Base-by-base conservation (phyloP, 208 protist species). In the Trypanosoma theileri region DNA sequence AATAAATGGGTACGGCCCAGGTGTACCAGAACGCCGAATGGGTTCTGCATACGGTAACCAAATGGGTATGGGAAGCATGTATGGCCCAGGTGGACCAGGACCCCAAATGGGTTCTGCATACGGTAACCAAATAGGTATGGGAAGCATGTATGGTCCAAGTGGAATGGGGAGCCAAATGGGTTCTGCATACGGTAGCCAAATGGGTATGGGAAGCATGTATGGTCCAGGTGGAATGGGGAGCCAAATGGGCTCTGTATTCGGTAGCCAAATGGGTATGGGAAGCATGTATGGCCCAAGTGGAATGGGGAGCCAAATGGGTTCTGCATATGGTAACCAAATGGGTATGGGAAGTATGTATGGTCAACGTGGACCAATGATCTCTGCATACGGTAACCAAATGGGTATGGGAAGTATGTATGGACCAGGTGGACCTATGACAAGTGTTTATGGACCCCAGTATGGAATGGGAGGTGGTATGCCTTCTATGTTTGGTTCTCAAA, bases 181-280 rank as follows among this genome's bases (percentile, higher is more conserved):
- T 11, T 48, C 21, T 22, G n/a, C 8, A 22, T 58, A 58, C 54
- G 54, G 35, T 41, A 12, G 11, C 10, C 13, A 17, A 12, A 58
- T 16, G 12, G 44, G 50, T 35, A 14, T 21, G n/a, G 63, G 73
- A 31, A 75, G 69, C 58, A 82, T 84, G 78, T 81, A 77, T 54
- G 73, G 75, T 46, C 64, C 41, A 41, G 54, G 54, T n/a, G 54
- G 14, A 21, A 1, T 9, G 10, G 61, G 68, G 26, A 54, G 57
- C 19, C 48, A 64, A 46, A 69, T 77, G 53, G 71, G 80, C 63
- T 81, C 76, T 67, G 80, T 82, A 69, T 81, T 81, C 59, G 70
- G 69, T 76, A 48, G 9, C 16, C 45, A 40, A 50, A 77, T 81
- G 59, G 61, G 61, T 22, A 73, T 69, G 67, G 17, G 28, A 26